Percentiles rank a stretch among this genome's conserved stretches.
phyloP scores from a whole-genome alignment of 805 yeast genomes.

The Kodamaea hsintzibuensis region DNA sequence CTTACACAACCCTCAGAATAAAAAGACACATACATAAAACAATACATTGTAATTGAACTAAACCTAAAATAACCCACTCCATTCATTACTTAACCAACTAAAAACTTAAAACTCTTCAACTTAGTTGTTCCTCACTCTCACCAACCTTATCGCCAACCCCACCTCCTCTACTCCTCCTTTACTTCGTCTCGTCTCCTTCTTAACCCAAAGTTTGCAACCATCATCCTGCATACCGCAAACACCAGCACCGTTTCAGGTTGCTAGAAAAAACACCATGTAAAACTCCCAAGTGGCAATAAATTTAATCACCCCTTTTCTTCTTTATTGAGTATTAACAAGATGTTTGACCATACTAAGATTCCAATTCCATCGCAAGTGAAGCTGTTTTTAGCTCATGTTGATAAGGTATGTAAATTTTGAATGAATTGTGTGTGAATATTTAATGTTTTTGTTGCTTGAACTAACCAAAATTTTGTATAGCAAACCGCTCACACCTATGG shows the following conservation, averaged over 20 bases:
- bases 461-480: slow-evolving; percentile 22
- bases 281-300: background rate
- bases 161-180: background rate
- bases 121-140: too few species aligned
- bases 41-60: too few species aligned
- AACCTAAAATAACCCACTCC: too few species aligned
- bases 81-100: too few species aligned
- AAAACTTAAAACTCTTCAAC: too few species aligned
- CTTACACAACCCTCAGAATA: too few species aligned
- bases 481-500: slow-evolving; percentile 30
- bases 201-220: background rate
- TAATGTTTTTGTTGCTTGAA: slow-evolving; percentile 5
- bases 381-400: slow-evolving; percentile 47
- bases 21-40: too few species aligned
- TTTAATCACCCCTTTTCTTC: slow-evolving; percentile 8
- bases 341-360: slow-evolving; percentile 30
- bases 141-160: background rate
- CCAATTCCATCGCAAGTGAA: slow-evolving; percentile 49
- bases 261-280: slow-evolving; percentile 1
- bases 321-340: background rate
- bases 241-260: slow-evolving; percentile 4
- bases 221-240: slow-evolving; percentile 1
- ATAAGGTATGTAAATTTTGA: slow-evolving; percentile 38
- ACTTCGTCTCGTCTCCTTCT: background rate
- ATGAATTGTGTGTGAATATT: background rate